Conservation (phyloP, 2,329 filamentous ascomycete species). For the Cercospora sojina region DNA sequence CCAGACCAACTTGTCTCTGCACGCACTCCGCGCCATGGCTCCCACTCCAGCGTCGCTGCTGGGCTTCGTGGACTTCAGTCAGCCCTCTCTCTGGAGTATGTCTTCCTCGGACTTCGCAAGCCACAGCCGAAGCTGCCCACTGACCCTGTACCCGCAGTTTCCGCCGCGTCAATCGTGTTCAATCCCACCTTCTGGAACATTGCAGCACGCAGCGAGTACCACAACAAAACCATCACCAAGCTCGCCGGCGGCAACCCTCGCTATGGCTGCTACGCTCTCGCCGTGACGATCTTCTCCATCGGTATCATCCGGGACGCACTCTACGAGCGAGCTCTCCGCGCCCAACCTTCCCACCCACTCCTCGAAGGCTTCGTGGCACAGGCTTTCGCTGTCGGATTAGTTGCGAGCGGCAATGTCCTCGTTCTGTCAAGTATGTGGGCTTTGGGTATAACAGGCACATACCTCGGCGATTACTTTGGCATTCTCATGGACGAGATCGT, state of each 20-base stretch:
- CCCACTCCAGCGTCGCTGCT: slow-evolving; percentile 40
- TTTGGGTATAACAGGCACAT: slow-evolving; percentile 91
- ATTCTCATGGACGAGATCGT: slow-evolving; percentile 96
- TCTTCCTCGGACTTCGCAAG: slow-evolving; percentile 16
- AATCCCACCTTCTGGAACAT: slow-evolving; percentile 99
- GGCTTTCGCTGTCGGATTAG: slow-evolving; percentile 67
- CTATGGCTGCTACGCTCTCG: slow-evolving; percentile 84
- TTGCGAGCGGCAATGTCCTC: slow-evolving; percentile 75
- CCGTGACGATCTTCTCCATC: slow-evolving; percentile 83
- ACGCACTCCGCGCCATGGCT: neutral
- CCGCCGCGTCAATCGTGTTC: slow-evolving; percentile 71
- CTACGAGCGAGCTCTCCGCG: slow-evolving; percentile 78
- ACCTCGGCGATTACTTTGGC: slow-evolving; percentile 97
- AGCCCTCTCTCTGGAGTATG: slow-evolving; percentile 51
- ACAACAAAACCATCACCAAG: slow-evolving; percentile 82
- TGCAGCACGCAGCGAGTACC: slow-evolving; percentile 85
- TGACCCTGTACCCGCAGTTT: slow-evolving; percentile 21
- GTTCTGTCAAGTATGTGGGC: slow-evolving; percentile 88
- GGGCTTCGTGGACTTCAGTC: slow-evolving; percentile 43
- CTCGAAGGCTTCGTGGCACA: slow-evolving; percentile 62
- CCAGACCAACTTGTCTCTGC: neutral
- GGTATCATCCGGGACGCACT: slow-evolving; percentile 78
- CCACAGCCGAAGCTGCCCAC: neutral
- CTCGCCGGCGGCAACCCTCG: slow-evolving; percentile 76
- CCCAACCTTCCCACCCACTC: slow-evolving; percentile 71